These are phyloP conservation scores for Nyssa sinensis DNA, from an alignment of 148 eudicot genomes.

Conservation along the genomic window DNA sequence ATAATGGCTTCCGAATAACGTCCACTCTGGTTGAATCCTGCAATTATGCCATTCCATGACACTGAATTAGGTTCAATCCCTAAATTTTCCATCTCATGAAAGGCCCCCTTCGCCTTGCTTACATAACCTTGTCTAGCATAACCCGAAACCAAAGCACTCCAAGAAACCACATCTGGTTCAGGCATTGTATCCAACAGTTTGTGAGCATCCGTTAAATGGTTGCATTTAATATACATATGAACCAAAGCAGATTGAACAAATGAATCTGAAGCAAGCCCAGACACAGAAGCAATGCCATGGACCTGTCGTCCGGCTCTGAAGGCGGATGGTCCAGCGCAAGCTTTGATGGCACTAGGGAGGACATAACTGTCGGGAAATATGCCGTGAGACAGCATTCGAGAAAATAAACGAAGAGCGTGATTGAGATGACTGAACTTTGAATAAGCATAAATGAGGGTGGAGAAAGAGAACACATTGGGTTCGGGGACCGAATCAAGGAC, in stretches of 20 bases:
- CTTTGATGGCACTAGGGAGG: constrained; percentile 58
- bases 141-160: constrained; percentile 79
- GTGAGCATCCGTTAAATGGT: constrained; percentile 41
- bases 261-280: constrained; percentile 45
- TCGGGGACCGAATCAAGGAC: constrained; percentile 37
- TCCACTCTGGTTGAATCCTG: constrained; percentile 67
- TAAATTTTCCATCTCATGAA: constrained; percentile 45
- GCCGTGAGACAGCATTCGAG: constrained; percentile 38
- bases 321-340: constrained; percentile 54
- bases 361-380: constrained; percentile 50
- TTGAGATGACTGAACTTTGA: constrained; percentile 40
- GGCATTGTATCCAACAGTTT: constrained; percentile 59
- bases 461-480: constrained; percentile 46
- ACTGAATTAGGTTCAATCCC: constrained; percentile 59
- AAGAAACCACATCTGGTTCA: constrained; percentile 61
- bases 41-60: constrained; percentile 65
- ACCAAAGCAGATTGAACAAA: constrained; percentile 72
- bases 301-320: constrained; percentile 43
- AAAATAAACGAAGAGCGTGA: constrained; percentile 38
- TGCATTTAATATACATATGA: constrained; percentile 70
- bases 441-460: constrained; percentile 50
- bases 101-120: constrained; percentile 40
- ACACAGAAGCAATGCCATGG: constrained; percentile 51
- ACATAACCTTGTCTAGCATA: constrained; percentile 74
- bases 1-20: constrained; percentile 33